Percentiles rank a stretch among this genome's conserved stretches.
Conservation (phyloP, 2,329 filamentous ascomycete species). For the Penicillium sp. region DNA sequence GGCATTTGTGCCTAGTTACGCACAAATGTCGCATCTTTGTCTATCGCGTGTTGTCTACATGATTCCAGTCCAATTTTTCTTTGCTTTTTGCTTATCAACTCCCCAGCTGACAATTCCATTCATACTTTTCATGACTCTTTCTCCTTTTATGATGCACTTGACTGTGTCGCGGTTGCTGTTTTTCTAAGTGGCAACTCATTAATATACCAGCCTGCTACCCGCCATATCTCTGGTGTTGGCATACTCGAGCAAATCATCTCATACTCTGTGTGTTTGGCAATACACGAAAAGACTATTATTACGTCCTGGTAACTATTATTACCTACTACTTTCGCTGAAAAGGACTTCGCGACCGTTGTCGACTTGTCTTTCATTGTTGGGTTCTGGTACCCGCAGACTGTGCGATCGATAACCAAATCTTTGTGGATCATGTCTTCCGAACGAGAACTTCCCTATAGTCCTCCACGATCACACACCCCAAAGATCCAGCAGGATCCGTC, state of each 20-base stretch:
- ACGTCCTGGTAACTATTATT: not conserved
- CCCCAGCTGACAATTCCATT: conserved; percentile 3
- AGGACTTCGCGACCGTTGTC: not conserved
- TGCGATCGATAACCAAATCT: not conserved
- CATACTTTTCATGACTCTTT: not conserved
- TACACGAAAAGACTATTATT: not conserved
- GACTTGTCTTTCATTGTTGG: conserved; percentile 1
- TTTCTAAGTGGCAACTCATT: conserved; percentile 11
- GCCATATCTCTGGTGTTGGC: conserved; percentile 7
- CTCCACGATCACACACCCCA: conserved; percentile 8
- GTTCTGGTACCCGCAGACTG: not conserved
- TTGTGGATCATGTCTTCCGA: conserved; percentile 28
- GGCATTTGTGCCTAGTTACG: conserved; percentile 43
- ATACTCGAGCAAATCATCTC: not conserved
- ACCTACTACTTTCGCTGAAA: not conserved
- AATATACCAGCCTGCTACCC: conserved; percentile 20
- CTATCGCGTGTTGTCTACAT: conserved; percentile 19
- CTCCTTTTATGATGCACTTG: conserved; percentile 13
- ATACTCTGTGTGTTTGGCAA: not conserved
- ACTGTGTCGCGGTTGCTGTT: conserved; percentile 15
- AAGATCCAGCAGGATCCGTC: conserved; percentile 21
- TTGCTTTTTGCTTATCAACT: conserved; percentile 14
- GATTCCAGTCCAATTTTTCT: conserved; percentile 25
- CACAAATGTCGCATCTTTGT: conserved; percentile 42
- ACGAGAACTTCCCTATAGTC: conserved; percentile 1